These are phyloP conservation scores for Aurifilum marmelostoma DNA, from an alignment of 2,329 filamentous ascomycete genomes.

Conservation along the genomic window DNA sequence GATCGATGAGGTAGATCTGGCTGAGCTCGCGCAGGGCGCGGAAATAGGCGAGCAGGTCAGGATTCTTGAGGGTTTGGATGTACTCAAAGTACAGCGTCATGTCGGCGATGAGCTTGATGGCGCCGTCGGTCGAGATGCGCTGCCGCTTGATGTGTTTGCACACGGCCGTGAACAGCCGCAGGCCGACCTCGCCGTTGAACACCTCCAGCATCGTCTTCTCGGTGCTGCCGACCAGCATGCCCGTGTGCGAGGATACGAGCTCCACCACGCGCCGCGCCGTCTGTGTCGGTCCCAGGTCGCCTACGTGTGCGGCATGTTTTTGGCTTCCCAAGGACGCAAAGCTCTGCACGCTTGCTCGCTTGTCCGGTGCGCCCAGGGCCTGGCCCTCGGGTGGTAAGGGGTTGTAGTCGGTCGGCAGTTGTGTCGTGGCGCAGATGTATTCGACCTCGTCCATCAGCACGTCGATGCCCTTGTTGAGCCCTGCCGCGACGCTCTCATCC, in stretches of 20 bases:
- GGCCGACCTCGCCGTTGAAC: constrained; percentile 95
- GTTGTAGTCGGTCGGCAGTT: constrained; percentile 88
- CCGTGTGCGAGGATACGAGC: constrained; percentile 84
- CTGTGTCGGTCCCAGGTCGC: constrained; percentile 72
- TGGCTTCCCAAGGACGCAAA: constrained; percentile 28
- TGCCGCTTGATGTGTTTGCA: constrained; percentile 98
- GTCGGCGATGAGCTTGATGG: constrained; percentile 91
- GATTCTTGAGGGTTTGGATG: constrained; percentile 79
- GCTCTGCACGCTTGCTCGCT: constrained; percentile 27
- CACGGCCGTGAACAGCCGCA: constrained; percentile 86
- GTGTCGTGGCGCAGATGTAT: constrained; percentile 87
- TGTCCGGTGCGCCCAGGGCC: constrained; percentile 36
- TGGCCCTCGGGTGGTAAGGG: constrained; percentile 53
- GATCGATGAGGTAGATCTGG: constrained; percentile 93
- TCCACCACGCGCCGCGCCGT: constrained; percentile 82
- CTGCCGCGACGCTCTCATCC: constrained; percentile 93
- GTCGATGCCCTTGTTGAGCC: constrained; percentile 96
- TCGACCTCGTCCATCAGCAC: constrained; percentile 98
- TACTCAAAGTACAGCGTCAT: constrained; percentile 93
- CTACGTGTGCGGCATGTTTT: constrained; percentile 43
- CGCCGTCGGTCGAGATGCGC: constrained; percentile 85
- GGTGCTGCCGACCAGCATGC: constrained; percentile 90
- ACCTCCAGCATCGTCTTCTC: constrained; percentile 98
- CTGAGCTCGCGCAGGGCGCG: constrained; percentile 86
- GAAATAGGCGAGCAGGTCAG: constrained; percentile 86